Base-by-base conservation (phyloP, 352 stramenopile genomes). In the Thraustochytrium sp. region DNA sequence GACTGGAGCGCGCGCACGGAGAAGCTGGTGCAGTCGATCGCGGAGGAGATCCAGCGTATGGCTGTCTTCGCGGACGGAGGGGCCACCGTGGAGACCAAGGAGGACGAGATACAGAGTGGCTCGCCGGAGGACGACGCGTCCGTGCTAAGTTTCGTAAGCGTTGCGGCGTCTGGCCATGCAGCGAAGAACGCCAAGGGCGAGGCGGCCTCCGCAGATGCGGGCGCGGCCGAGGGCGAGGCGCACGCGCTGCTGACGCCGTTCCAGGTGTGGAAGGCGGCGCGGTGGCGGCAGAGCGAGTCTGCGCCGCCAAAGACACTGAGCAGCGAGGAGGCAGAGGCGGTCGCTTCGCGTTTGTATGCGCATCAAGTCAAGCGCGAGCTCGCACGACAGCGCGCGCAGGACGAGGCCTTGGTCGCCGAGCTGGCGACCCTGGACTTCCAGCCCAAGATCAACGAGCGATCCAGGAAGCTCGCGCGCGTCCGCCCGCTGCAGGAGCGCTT, bases 371-470 rank as follows among this genome's bases (percentile, higher is more conserved):
- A 68, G 34, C 31, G 31, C 9, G 68, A 80, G 26, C 18, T 65
- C 8, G 16, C 5, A 9, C 48, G 48, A n/a, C 31, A 26, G 5
- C 42, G 68, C 9, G 68, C 53, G 34, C 68, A 80, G 42, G 31
- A 65, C 44, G 40, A 80, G 26, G 68, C 40, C 8, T 26, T 80
- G 0, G 31, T 46, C 46, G 68, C 76, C 13, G 48, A 80, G 51
- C 42, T 80, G 3, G n/a, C 44, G 0, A 37, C 44, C 21, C 26
- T 64, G 21, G 40, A 64, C 31, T 80, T 80, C 76, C 8, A 72
- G 53, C 68, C 68, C 68, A 44, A 26, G 29, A 80, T 80, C 68
- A 80, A 80, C 51, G 53, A 68, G 26, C 31, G 53, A 9, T 80
- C 68, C 5, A 9, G 51, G 26, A 68, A 63, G 2, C 31, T 80